Evolutionary conservation across 1,284 basidiomycete genomes (phyloP).

Genomic region (Ceratobasidium papillatum): DNA sequence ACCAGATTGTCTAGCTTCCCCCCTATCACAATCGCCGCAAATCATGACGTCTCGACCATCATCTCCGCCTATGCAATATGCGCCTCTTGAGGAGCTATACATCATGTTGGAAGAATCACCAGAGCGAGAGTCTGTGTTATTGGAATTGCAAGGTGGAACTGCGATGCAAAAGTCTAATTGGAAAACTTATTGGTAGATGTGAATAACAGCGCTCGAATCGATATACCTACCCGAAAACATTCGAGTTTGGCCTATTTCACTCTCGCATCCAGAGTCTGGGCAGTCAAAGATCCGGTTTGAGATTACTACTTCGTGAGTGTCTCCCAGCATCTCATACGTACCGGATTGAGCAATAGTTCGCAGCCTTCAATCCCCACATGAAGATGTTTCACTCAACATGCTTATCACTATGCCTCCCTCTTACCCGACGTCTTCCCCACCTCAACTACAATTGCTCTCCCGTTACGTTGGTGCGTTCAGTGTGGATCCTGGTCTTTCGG

Average conservation of each 20-base stretch:
- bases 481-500: constrained; percentile 76
- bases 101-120: constrained; percentile 14
- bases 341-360: background rate
- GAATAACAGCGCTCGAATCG: constrained; percentile 16
- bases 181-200: background rate
- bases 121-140: constrained; percentile 24
- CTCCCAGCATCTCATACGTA: background rate
- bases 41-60: constrained; percentile 30
- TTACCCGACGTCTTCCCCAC: constrained; percentile 76
- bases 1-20: background rate
- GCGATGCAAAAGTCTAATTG: too few relatives aligned
- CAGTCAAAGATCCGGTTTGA: constrained; percentile 26
- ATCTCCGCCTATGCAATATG: constrained; percentile 28
- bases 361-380: constrained; percentile 65
- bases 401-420: constrained; percentile 76
- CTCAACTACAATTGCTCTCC: constrained; percentile 86
- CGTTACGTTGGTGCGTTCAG: constrained; percentile 84
- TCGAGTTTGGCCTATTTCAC: constrained; percentile 35
- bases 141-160: constrained; percentile 28
- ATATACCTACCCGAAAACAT: constrained; percentile 33
- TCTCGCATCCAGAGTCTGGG: constrained; percentile 22
- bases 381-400: constrained; percentile 66
- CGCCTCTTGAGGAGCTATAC: constrained; percentile 32
- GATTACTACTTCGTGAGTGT: constrained; percentile 22
- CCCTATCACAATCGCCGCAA: background rate